phyloP scores from a whole-genome alignment of 257 asterid species.

The Lavandula angustifolia region DNA sequence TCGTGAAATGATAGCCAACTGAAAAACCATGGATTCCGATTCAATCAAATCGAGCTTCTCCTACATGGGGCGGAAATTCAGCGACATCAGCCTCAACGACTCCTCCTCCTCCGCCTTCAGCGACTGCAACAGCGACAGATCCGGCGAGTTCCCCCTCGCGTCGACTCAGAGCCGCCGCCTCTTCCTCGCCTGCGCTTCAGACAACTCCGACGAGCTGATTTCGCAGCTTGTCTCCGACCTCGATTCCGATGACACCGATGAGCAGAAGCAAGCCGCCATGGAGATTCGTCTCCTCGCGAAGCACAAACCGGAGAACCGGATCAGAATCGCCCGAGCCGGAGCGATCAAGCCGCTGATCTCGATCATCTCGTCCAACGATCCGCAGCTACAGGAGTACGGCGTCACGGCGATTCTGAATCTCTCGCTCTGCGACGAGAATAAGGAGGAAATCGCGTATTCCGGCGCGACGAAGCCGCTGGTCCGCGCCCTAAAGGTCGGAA shows the following conservation, averaged over 20 bases:
- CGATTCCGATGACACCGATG: constrained; percentile 51
- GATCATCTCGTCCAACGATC: constrained; percentile 62
- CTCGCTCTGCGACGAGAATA: constrained; percentile 91
- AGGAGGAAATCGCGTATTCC: constrained; percentile 62
- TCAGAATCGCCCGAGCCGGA: constrained; percentile 78
- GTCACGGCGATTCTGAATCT: constrained; percentile 86
- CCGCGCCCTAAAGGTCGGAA: constrained; percentile 63
- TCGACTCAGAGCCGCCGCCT: constrained; percentile 73
- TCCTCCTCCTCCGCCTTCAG: constrained; percentile 87
- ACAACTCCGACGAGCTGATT: constrained; percentile 70
- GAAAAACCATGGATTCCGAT: constrained; percentile 60
- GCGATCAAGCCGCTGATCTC: constrained; percentile 77
- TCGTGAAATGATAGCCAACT: constrained; percentile 21
- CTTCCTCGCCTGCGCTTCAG: constrained; percentile 67
- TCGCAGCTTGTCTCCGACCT: constrained; percentile 71
- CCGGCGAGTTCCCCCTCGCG: constrained; percentile 81
- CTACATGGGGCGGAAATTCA: constrained; percentile 68
- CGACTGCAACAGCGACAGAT: constrained; percentile 92
- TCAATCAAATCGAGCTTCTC: constrained; percentile 50
- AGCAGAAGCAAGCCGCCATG: constrained; percentile 78
- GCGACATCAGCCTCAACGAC: constrained; percentile 47
- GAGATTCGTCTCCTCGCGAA: constrained; percentile 86
- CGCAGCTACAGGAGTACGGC: constrained; percentile 84
- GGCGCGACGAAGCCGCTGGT: constrained; percentile 84
- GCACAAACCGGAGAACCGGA: constrained; percentile 77